Conservation (phyloP, 371 early-diverging fungal species). For the Zychaea mexicana region DNA sequence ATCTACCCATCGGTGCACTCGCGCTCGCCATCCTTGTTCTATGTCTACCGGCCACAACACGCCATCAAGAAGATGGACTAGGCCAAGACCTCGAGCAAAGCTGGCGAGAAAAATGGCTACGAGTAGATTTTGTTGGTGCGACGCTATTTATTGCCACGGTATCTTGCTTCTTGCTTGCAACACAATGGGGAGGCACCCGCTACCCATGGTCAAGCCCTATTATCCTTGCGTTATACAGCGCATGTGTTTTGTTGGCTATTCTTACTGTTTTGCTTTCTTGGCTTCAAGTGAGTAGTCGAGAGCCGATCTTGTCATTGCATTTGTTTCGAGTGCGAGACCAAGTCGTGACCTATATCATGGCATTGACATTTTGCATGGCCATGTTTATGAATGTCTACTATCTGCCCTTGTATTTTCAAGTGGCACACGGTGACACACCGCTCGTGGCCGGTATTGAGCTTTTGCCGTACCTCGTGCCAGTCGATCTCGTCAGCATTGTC, state of each 20-base stretch:
- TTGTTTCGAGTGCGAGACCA: conserved; percentile 51
- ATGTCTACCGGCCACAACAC: conserved; percentile 38
- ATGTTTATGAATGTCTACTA: conserved; percentile 58
- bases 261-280: conserved; percentile 32
- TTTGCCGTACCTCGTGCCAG: conserved; percentile 66
- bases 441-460: conserved; percentile 61
- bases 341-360: conserved; percentile 38
- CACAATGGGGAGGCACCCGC: conserved; percentile 64
- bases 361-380: conserved; percentile 53
- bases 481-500: conserved; percentile 50
- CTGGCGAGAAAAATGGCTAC: conserved; percentile 31
- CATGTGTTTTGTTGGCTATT: conserved; percentile 23
- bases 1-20: conserved; percentile 19
- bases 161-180: conserved; percentile 53
- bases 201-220: conserved; percentile 55
- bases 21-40: conserved; percentile 17
- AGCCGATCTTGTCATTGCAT: conserved; percentile 46
- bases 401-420: conserved; percentile 80
- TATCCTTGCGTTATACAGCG: conserved; percentile 41
- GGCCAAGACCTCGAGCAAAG: conserved; percentile 14
- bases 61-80: conserved; percentile 24
- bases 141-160: conserved; percentile 40
- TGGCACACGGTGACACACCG: conserved; percentile 58
- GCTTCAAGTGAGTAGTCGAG: conserved; percentile 29
- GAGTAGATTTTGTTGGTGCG: conserved; percentile 35